phyloP scores from a whole-genome alignment of 257 asterid species.

The Fraxinus quadrangulata region DNA sequence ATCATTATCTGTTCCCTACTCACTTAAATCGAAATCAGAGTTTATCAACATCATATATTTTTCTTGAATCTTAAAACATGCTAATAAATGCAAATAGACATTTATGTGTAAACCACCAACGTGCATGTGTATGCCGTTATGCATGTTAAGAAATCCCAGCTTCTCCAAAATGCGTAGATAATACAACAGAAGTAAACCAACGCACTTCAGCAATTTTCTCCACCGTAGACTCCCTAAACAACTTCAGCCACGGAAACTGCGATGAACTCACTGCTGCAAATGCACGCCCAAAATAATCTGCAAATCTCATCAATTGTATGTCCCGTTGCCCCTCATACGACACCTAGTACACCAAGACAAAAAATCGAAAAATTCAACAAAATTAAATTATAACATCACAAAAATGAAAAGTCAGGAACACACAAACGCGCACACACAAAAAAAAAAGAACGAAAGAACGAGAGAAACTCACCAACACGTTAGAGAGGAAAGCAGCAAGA shows the following conservation, averaged over 20 bases:
- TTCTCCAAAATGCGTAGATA: neutral
- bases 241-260: slow-evolving; percentile 83
- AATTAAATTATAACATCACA: slow-evolving; percentile 8
- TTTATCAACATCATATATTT: neutral
- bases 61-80: neutral
- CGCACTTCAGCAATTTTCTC: slow-evolving; percentile 73
- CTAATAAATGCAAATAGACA: neutral
- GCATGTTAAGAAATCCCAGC: neutral
- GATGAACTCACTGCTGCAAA: slow-evolving; percentile 70
- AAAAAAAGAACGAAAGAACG: too few relatives aligned
- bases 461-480: slow-evolving; percentile 43
- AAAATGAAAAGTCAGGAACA: neutral
- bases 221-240: slow-evolving; percentile 80
- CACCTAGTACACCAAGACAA: slow-evolving; percentile 40
- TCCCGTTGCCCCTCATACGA: slow-evolving; percentile 78
- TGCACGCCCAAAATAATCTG: slow-evolving; percentile 90
- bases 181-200: slow-evolving; percentile 3
- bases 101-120: neutral
- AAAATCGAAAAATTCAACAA: neutral
- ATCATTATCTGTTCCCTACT: neutral
- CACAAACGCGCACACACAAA: neutral
- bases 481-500: slow-evolving; percentile 63
- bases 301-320: slow-evolving; percentile 82
- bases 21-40: neutral
- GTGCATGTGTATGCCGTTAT: neutral